Percentiles rank a stretch among this genome's conserved stretches.
phyloP scores from a whole-genome alignment of 768 basidiomycete genomes.

The Mycena amicta region DNA sequence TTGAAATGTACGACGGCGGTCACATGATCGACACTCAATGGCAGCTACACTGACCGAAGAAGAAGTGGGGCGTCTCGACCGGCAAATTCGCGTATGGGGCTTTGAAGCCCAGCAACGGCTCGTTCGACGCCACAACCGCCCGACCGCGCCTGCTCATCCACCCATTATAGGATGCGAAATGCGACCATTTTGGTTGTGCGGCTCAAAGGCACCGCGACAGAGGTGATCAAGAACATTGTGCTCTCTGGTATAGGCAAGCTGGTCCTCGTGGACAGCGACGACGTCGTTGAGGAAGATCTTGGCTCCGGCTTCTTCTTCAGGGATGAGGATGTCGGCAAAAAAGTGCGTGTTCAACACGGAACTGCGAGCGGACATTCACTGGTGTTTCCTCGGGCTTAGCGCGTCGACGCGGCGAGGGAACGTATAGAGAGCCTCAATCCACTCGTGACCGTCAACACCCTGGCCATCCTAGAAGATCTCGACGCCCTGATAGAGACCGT shows the following conservation, averaged over 20 bases:
- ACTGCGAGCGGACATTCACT: constrained; percentile 37
- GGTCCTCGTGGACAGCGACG: constrained; percentile 77
- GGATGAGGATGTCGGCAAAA: constrained; percentile 89
- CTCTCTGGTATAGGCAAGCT: constrained; percentile 93
- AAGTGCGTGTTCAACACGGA: constrained; percentile 48
- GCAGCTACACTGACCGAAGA: constrained; percentile 65
- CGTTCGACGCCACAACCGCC: constrained; percentile 24
- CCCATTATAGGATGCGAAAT: constrained; percentile 78
- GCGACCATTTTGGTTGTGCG: constrained; percentile 85
- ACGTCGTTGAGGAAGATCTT: constrained; percentile 80
- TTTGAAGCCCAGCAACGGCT: constrained; percentile 96
- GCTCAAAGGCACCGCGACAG: constrained; percentile 84
- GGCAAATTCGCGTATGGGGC: constrained; percentile 97
- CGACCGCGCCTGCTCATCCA: constrained; percentile 24
- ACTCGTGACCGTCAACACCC: constrained; percentile 78
- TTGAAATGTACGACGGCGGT: constrained; percentile 6
- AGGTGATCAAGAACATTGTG: constrained; percentile 96
- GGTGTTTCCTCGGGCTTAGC: constrained; percentile 58
- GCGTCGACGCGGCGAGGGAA: constrained; percentile 80
- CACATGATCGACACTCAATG: constrained; percentile 19
- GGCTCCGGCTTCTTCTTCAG: constrained; percentile 93
- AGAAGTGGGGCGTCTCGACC: constrained; percentile 82
- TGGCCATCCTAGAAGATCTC: constrained; percentile 57
- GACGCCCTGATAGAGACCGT: constrained; percentile 62
- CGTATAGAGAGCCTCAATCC: constrained; percentile 92